phyloP scores from a whole-genome alignment of 345 rosid genomes.

The Aquilaria sinensis region DNA sequence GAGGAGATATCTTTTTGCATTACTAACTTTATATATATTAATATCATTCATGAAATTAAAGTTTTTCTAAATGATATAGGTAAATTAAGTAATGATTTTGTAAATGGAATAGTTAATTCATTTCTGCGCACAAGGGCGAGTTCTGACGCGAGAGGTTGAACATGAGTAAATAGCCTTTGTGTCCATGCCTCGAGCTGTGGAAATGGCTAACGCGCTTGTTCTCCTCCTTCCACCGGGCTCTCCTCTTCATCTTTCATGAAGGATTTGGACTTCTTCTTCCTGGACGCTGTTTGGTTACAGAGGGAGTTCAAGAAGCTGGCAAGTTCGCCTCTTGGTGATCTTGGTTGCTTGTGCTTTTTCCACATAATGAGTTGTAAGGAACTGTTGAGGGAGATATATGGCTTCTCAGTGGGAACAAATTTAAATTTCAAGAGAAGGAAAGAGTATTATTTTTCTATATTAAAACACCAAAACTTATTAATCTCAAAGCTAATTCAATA shows the following conservation, averaged over 20 bases:
- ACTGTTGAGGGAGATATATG: slow-evolving; percentile 24
- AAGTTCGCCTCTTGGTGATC: slow-evolving; percentile 82
- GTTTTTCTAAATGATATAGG: too few relatives aligned
- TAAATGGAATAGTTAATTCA: too few relatives aligned
- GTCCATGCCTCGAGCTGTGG: slow-evolving; percentile 45
- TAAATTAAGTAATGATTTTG: too few relatives aligned
- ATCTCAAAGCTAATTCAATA: slow-evolving; percentile 92
- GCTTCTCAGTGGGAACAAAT: slow-evolving; percentile 13
- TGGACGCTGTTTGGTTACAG: slow-evolving; percentile 65
- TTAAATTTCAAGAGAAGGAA: too few relatives aligned
- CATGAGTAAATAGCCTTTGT: slow-evolving; percentile 55
- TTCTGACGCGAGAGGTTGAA: slow-evolving; percentile 65
- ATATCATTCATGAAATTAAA: too few relatives aligned
- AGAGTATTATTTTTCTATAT: too few relatives aligned
- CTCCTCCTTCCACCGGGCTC: slow-evolving; percentile 62
- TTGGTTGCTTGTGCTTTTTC: slow-evolving; percentile 70
- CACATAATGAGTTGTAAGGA: slow-evolving; percentile 15
- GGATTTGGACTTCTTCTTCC: slow-evolving; percentile 61
- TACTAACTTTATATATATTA: too few relatives aligned
- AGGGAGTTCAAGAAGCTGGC: slow-evolving; percentile 90
- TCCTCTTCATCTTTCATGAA: slow-evolving; percentile 60
- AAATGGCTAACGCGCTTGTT: slow-evolving; percentile 88
- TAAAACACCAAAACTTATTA: slow-evolving; percentile 76
- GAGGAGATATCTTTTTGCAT: too few relatives aligned
- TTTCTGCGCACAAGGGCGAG: slow-evolving; percentile 48